Evolutionary conservation across 176 grass and related monocot genomes (phyloP).

Genomic region (Oryza australiensis): DNA sequence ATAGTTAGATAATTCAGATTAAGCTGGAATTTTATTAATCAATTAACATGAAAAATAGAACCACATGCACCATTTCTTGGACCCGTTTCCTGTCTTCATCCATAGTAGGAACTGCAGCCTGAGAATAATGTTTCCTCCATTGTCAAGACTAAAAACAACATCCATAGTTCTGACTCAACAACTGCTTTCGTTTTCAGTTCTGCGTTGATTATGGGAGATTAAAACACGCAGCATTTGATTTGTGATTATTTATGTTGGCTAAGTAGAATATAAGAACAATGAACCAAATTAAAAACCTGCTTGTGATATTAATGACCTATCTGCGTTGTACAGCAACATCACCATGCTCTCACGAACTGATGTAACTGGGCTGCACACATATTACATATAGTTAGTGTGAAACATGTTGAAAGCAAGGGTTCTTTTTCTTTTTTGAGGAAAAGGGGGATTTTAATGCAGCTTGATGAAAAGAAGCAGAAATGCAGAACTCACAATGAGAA

Average conservation of each 20-base stretch:
- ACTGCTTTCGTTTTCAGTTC: constrained; percentile 40
- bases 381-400: constrained; percentile 13
- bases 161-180: constrained; percentile 46
- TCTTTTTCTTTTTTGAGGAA: background rate
- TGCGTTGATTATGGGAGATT: background rate
- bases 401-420: background rate
- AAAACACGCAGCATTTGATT: background rate
- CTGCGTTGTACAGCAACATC: constrained; percentile 36
- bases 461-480: background rate
- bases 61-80: constrained; percentile 48
- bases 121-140: constrained; percentile 36
- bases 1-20: background rate
- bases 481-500: constrained; percentile 44
- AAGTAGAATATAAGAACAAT: background rate
- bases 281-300: constrained; percentile 23
- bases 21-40: background rate
- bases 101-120: constrained; percentile 42
- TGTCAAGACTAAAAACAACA: constrained; percentile 32
- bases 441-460: background rate
- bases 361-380: constrained; percentile 43
- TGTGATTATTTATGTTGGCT: background rate
- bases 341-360: constrained; percentile 48
- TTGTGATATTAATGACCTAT: constrained; percentile 38
- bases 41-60: background rate
- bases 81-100: constrained; percentile 49